Evolutionary conservation across 129 eudicot genomes (phyloP), one percentile per base, ranked within the genome.

Genomic region (Rutidosis leptorrhynchoides): DNA sequence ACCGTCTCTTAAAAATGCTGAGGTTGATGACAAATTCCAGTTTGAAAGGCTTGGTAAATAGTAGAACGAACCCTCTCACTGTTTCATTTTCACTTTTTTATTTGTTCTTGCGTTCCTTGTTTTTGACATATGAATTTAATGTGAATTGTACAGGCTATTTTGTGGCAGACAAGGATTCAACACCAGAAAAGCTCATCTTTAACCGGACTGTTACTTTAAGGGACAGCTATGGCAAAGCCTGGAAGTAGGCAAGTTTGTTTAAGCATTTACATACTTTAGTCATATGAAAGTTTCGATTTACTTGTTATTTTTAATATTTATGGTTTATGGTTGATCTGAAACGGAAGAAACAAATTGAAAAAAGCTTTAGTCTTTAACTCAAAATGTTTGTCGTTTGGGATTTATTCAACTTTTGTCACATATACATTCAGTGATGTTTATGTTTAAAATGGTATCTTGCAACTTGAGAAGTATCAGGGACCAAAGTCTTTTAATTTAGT

Each of bases 21-120:
- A 69, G 4, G 80, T 86, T 64, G 88, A 94, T 6, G 97, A 86
- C 67, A 86, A 43, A 48, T 94, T 94, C 74, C 99, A 94, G 85
- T 94, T 94, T 60, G 99, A 94, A 84, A 85, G 95, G 68, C 86
- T 89, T 8, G 99, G 99, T 89, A 82, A 66, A 20, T 71, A 46
- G 64, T 58, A 8, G 20, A 78, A 71, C 37, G 20, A 78, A 71
- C 37, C 30, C 17, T 73, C 29, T 23, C 70, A 63, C 5, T n/a
- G 37, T 62, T 33, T 43, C 55, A 35, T 75, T 5, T 1, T 45
- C 6, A 1, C 6, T 40, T 2, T 24, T 23, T 37, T 2, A 14
- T 20, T 20, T 23, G 10, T 54, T 30, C 11, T 32, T n/a, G n/a
- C n/a, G 11, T 56, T 27, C 23, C 51, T 35, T 8, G 6, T 29